A percentile compares a stretch with the other conserved stretches of the same genome.
phyloP scores from a whole-genome alignment of 2,329 filamentous ascomycete genomes.

The Cladosporium cucumerinum region DNA sequence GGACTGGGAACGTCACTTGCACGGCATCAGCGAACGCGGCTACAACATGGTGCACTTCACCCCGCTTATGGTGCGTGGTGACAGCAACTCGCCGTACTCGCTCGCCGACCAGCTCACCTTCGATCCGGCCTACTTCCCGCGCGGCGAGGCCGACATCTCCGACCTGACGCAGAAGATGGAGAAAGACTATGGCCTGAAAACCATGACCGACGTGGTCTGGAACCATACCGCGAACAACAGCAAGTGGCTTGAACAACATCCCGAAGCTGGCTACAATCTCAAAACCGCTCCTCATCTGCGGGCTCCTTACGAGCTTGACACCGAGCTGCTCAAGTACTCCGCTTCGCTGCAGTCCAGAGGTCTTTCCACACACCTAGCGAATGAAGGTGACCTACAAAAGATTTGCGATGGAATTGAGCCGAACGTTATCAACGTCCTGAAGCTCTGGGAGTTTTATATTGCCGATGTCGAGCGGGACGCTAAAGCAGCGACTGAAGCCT shows the following conservation, averaged over 20 bases:
- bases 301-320: constrained; percentile 71
- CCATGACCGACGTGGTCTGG: constrained; percentile 92
- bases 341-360: constrained; percentile 62
- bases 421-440: constrained; percentile 71
- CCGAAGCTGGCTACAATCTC: constrained; percentile 92
- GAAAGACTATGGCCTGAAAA: constrained; percentile 76
- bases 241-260: constrained; percentile 88
- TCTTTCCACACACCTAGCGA: constrained; percentile 71
- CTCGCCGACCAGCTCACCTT: constrained; percentile 88
- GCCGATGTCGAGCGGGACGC: constrained; percentile 73
- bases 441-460: constrained; percentile 91
- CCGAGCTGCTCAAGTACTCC: constrained; percentile 64
- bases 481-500: constrained; percentile 66
- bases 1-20: constrained; percentile 86
- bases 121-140: constrained; percentile 77
- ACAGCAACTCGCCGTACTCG: constrained; percentile 95
- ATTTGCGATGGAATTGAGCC: constrained; percentile 84
- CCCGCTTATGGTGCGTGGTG: constrained; percentile 80
- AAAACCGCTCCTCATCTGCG: constrained; percentile 75
- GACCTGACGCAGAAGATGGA: constrained; percentile 78
- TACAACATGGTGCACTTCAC: constrained; percentile 99
- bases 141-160: constrained; percentile 77
- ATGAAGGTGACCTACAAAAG: constrained; percentile 66
- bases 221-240: constrained; percentile 98
- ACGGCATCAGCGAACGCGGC: constrained; percentile 81